phyloP scores from a whole-genome alignment of 2,329 filamentous ascomycete species.

The Gaeumannomyces sp. region DNA sequence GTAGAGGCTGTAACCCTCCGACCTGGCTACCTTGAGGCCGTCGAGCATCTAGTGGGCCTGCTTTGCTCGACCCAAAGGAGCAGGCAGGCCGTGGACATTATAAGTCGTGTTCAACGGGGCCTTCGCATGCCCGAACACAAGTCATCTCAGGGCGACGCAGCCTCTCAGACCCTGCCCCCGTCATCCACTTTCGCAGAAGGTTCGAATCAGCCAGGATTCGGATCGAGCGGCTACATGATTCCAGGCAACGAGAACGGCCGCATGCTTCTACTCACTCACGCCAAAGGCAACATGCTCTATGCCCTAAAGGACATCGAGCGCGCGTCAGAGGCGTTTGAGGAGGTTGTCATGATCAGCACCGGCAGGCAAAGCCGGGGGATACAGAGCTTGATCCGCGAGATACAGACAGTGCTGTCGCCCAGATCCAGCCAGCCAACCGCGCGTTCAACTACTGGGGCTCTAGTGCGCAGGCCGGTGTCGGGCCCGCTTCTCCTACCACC shows the following conservation, averaged over 20 bases:
- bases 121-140: constrained; percentile 41
- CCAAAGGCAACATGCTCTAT: constrained; percentile 98
- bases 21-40: constrained; percentile 88
- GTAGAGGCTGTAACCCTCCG: constrained; percentile 72
- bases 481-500: constrained; percentile 76
- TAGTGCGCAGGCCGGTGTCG: constrained; percentile 20
- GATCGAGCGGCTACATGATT: constrained; percentile 77
- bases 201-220: constrained; percentile 47
- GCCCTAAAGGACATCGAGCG: constrained; percentile 72
- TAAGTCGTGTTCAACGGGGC: constrained; percentile 74
- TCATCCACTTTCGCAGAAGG: neutral
- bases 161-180: neutral
- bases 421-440: constrained; percentile 20
- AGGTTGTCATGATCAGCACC: constrained; percentile 83
- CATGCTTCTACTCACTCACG: constrained; percentile 88
- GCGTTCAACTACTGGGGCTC: constrained; percentile 1
- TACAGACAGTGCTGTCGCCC: constrained; percentile 63
- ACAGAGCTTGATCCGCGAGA: constrained; percentile 69
- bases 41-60: constrained; percentile 86
- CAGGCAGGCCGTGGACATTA: constrained; percentile 79
- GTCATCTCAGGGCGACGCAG: neutral
- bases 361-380: constrained; percentile 67
- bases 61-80: constrained; percentile 76
- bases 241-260: constrained; percentile 84
- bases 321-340: constrained; percentile 87